Evolutionary conservation across 768 basidiomycete genomes (phyloP), one percentile per base, ranked within the genome.

Genomic region (Boletus fagicola): DNA sequence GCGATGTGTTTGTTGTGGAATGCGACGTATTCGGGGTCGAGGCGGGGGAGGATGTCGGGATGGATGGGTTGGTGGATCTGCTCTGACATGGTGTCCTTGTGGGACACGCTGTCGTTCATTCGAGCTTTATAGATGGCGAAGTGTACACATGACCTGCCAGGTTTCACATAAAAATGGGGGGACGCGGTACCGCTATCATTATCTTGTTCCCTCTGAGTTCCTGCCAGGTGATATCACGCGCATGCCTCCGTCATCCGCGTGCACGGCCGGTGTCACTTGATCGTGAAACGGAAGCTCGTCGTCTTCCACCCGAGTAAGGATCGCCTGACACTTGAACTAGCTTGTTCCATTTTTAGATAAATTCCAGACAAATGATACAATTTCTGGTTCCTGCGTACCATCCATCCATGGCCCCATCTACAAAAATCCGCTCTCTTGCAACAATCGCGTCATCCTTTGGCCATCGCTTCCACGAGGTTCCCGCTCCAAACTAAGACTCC

Each of bases 21-120:
- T 9, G 73, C 76, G 53, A 81, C 71, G 65, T 87, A 90, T 65
- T 87, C 83, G 9, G 86, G 80, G 63, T 87, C 83, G 49, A 90
- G 77, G 28, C 73, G 76, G 8, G 75, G 61, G 24, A 84, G 65
- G 54, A 89, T 71, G 10, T 83, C 81, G 1, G 85, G 83, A 61
- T 88, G 83, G 20, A 90, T 72, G 16, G 85, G 83, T 51, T 83
- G 79, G 53, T 63, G 60, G 40, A 74, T 24, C 33, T n/a, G 46
- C 3, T 54, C 52, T 20, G 63, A 51, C 63, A 64, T 64, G 36
- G 20, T 51, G 31, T 51, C 39, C 31, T 39, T 24, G 43, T 9
- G 26, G 36, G 40, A 13, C 16, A 43, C 16, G 31, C 30, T 36
- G 33, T 20, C 28, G n/a, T 45, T 49, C 28, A 22, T 3, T n/a